Evolutionary conservation across 306 rosid genomes (phyloP), one percentile per base, ranked within the genome.

Genomic region (Quercus engelmannii): DNA sequence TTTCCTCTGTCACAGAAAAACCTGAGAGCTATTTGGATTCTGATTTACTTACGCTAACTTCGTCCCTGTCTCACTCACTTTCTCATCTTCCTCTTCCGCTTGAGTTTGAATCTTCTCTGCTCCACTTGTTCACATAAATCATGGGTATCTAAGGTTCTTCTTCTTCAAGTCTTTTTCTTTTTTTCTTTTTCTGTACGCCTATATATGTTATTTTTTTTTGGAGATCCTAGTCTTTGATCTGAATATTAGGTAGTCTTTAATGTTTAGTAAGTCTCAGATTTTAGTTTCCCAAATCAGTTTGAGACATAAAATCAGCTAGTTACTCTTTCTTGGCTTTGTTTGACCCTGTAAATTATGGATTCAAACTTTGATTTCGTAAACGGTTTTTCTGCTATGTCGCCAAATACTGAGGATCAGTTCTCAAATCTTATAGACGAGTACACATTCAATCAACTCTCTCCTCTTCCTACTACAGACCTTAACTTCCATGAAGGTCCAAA

Each of bases 301-400:
- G 17, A 49, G 17, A 49, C 54, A 12, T 49, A 49, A 13, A 49
- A 49, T 13, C 54, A 49, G 17, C 54, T 49, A 49, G 54, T 13
- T 49, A 1, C 11, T 8, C 12, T 41, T 41, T 8, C 11, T 41
- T 41, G 46, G 54, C 35, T 35, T 51, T 1, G 43, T 49, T 76
- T 55, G 13, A 23, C 38, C 12, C 56, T 35, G 5, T 65, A 54
- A 28, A 76, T 35, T 52, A 85, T 82, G 89, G 82, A 79, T 79
- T 82, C 81, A 62, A 38, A 30, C 55, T 65, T 65, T 55, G 85
- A 70, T 75, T 85, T 54, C 78, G 17, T 75, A 69, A 78, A 80
- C 38, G 85, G 56, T 14, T 74, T 6, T 2, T 18, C 4, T 2
- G 5, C 59, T 55, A 17, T 63, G 12, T 74, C 75, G 14, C 81